A percentile compares a stretch with the other conserved stretches of the same genome.
Conservation (phyloP, 108 stramenopile genomes). For the Chaetoceros muelleri region DNA sequence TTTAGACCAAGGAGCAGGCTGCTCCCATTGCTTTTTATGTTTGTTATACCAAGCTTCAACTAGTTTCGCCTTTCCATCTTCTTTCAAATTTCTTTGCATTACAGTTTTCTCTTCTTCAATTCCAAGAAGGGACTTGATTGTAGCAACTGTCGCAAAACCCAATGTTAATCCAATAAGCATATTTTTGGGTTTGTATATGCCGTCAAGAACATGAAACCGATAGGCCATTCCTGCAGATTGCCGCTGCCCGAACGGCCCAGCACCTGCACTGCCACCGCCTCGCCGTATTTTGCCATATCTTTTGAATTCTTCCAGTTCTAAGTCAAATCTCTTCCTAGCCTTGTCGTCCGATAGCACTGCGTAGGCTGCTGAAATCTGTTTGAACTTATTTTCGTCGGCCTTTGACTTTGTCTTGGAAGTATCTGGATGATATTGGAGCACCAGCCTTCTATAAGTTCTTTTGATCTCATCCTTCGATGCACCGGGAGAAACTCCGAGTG, state of each 20-base stretch:
- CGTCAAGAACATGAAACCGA: not conserved
- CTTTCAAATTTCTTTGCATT: not conserved
- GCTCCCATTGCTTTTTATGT: not conserved
- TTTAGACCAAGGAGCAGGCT: not conserved
- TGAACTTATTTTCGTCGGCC: not conserved
- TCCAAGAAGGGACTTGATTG: not conserved
- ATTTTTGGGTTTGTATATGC: conserved; percentile 1
- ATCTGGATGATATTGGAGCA: conserved; percentile 55
- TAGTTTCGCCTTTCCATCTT: not conserved
- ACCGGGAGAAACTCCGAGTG: conserved; percentile 43
- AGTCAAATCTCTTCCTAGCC: not conserved
- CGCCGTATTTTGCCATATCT: not conserved
- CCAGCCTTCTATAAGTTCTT: conserved; percentile 45
- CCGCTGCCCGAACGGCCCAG: too few relatives aligned
- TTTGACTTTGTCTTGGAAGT: not conserved
- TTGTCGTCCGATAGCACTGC: not conserved
- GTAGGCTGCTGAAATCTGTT: not conserved
- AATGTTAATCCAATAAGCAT: not conserved
- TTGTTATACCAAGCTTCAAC: not conserved
- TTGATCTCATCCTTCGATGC: conserved; percentile 67
- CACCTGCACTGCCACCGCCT: not conserved
- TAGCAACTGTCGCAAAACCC: not conserved
- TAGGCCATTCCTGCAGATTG: not conserved
- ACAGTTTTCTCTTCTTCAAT: not conserved
- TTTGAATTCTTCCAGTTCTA: not conserved